phyloP scores from a whole-genome alignment of 1,284 basidiomycete species.

The Irpex sp. region DNA sequence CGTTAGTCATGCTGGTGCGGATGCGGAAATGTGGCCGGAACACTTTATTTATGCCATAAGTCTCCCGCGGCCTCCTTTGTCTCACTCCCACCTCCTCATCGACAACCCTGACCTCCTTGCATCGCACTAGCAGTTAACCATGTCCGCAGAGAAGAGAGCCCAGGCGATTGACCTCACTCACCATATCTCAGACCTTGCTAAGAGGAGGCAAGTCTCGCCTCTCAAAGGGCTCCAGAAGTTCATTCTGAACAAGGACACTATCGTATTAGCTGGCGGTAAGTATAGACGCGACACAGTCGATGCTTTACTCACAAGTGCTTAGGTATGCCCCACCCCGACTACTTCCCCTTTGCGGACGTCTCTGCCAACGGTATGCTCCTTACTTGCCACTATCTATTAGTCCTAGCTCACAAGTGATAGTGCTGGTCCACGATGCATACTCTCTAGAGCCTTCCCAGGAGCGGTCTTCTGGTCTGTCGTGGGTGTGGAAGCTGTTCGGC shows the following conservation, averaged over 20 bases:
- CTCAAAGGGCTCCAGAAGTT: constrained; percentile 66
- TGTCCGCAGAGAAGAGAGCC: constrained; percentile 31
- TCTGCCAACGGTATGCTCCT: constrained; percentile 39
- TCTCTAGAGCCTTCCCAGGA: constrained; percentile 23
- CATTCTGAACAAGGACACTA: constrained; percentile 44
- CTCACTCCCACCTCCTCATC: not conserved
- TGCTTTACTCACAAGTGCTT: not conserved
- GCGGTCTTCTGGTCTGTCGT: constrained; percentile 38
- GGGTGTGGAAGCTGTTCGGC: constrained; percentile 69
- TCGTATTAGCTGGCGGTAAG: constrained; percentile 58
- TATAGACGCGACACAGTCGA: not conserved
- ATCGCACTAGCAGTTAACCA: constrained; percentile 7
- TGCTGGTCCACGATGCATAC: constrained; percentile 35
- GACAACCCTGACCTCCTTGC: not conserved
- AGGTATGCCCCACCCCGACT: constrained; percentile 59
- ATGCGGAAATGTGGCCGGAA: not conserved
- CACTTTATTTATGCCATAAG: not conserved
- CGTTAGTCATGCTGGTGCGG: not conserved
- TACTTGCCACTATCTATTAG: not conserved
- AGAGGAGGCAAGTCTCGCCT: constrained; percentile 50
- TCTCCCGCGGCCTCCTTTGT: not conserved
- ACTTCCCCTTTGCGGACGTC: constrained; percentile 62
- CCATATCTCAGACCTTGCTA: constrained; percentile 55
- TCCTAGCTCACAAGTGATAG: constrained; percentile 13
- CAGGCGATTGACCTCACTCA: constrained; percentile 57